Evolutionary conservation across 2,329 filamentous ascomycete genomes (phyloP).

Genomic region (Pseudogymnoascus pannorum): DNA sequence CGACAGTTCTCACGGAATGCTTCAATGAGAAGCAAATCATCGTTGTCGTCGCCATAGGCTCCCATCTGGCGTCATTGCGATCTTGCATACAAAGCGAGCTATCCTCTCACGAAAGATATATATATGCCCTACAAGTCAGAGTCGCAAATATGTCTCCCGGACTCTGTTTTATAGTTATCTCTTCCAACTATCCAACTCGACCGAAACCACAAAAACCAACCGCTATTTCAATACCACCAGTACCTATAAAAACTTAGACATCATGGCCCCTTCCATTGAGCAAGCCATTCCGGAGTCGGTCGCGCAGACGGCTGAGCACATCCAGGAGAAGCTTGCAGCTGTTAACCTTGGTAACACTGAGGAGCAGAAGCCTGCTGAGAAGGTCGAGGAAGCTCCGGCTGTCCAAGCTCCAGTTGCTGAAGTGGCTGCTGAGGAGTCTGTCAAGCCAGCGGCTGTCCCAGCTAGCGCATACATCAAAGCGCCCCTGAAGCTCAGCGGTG

Average conservation of each 20-base stretch:
- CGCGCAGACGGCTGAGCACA: conserved; percentile 18
- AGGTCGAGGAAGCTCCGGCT: conserved; percentile 10
- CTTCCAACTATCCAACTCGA: conserved; percentile 1
- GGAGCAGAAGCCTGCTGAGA: background rate
- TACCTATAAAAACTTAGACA: conserved; percentile 3
- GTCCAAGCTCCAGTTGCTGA: background rate
- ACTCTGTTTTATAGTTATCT: conserved; percentile 7
- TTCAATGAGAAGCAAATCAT: background rate
- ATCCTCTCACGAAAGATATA: conserved; percentile 2
- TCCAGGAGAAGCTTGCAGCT: conserved; percentile 22
- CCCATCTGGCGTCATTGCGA: conserved; percentile 1
- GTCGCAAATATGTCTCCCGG: conserved; percentile 5
- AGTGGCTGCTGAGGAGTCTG: background rate
- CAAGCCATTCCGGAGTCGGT: conserved; percentile 19
- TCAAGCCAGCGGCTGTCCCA: background rate
- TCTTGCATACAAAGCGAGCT: background rate
- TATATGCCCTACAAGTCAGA: conserved; percentile 1
- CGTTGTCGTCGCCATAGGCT: background rate
- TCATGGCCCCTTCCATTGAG: conserved; percentile 2
- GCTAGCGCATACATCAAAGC: conserved; percentile 17
- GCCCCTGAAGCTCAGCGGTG: conserved; percentile 25
- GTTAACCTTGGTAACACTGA: conserved; percentile 14
- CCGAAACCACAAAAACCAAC: conserved; percentile 5
- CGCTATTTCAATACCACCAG: background rate
- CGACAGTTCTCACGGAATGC: background rate